A percentile compares a stretch with the other conserved stretches of the same genome.
phyloP scores from a whole-genome alignment of 2,329 filamentous ascomycete species.

The Colletotrichum sp. region DNA sequence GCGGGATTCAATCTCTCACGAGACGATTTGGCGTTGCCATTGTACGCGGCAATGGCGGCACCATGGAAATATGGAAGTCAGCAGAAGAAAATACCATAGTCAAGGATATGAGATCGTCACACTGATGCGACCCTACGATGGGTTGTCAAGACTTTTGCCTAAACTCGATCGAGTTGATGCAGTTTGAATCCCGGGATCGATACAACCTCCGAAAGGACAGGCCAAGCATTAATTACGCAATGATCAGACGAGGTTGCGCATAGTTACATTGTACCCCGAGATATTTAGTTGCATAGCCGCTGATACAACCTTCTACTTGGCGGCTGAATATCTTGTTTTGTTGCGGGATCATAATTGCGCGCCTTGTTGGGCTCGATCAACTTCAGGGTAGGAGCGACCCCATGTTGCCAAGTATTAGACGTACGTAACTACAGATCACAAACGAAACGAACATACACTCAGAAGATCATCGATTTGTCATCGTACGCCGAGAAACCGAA shows the following conservation, averaged over 20 bases:
- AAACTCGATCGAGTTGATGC: background rate
- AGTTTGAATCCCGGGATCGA: background rate
- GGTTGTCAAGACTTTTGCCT: background rate
- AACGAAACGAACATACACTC: accelerated
- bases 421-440: background rate
- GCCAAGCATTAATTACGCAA: background rate
- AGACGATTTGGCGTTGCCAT: background rate
- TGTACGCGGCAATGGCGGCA: background rate
- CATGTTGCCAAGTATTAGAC: background rate
- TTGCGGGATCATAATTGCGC: background rate
- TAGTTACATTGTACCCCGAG: background rate
- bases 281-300: background rate
- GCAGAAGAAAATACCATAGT: background rate
- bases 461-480: background rate
- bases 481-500: background rate
- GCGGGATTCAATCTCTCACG: background rate
- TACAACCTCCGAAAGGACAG: background rate
- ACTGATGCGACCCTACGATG: accelerated
- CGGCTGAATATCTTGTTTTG: background rate
- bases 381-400: background rate
- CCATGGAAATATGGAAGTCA: background rate
- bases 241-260: background rate
- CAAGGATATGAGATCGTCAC: background rate
- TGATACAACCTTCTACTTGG: background rate
- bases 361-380: background rate